Conservation (phyloP, 352 stramenopile genomes). For the Phytopythium litorale region DNA sequence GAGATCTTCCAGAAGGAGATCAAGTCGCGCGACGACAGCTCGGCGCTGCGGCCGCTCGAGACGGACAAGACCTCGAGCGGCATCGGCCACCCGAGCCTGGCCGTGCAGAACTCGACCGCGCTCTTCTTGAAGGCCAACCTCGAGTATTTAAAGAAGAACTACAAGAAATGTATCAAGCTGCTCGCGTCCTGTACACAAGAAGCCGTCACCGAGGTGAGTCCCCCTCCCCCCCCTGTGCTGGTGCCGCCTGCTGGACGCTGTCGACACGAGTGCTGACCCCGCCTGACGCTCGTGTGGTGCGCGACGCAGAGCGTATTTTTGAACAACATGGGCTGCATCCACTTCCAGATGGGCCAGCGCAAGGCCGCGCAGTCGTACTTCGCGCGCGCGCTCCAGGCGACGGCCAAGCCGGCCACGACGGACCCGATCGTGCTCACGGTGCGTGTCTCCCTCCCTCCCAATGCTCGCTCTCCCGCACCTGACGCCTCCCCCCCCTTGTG, state of each 20-base stretch:
- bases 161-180: conserved; percentile 94
- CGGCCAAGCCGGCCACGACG: conserved; percentile 52
- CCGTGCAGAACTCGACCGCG: conserved; percentile 86
- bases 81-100: conserved; percentile 71
- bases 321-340: conserved; percentile 92
- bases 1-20: conserved; percentile 94
- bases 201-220: conserved; percentile 74
- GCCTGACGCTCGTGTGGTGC: conserved; percentile 4
- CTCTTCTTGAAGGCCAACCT: conserved; percentile 93
- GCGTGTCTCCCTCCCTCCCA: not conserved
- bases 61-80: conserved; percentile 70
- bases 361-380: conserved; percentile 92
- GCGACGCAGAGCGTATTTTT: conserved; percentile 65
- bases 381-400: conserved; percentile 71
- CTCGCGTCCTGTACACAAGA: conserved; percentile 86
- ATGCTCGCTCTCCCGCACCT: not conserved
- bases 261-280: not conserved
- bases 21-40: conserved; percentile 39
- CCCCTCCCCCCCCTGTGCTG: not conserved
- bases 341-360: conserved; percentile 88
- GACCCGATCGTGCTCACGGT: conserved; percentile 49
- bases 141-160: conserved; percentile 93
- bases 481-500: not conserved
- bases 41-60: conserved; percentile 21
- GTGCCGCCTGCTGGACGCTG: not conserved